Conservation (phyloP, 2,329 filamentous ascomycete genomes). For the Paraphaeosphaeria sporulosa region DNA sequence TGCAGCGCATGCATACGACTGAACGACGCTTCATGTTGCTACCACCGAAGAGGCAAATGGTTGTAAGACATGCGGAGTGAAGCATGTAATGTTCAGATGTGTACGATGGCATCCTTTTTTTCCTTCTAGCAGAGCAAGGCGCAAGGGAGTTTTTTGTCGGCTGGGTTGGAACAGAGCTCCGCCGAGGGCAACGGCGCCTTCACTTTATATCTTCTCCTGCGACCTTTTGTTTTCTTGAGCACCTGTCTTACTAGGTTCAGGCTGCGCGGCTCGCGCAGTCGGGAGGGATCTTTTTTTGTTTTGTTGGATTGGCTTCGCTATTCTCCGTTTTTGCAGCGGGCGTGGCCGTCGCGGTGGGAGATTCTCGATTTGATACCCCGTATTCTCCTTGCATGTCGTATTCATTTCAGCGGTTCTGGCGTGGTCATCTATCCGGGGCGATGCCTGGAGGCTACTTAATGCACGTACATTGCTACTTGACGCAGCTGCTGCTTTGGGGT, state of each 20-base stretch:
- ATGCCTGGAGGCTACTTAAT: constrained; percentile 7
- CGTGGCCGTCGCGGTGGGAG: constrained; percentile 13
- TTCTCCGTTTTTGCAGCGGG: constrained; percentile 3
- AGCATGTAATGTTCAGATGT: constrained; percentile 15
- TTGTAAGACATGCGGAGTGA: constrained; percentile 7
- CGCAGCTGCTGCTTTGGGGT: neutral
- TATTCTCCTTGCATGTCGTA: constrained; percentile 9
- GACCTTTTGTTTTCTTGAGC: neutral
- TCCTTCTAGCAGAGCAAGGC: constrained; percentile 7
- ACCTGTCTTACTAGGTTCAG: constrained; percentile 12
- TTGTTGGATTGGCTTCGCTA: neutral
- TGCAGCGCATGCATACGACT: constrained; percentile 12
- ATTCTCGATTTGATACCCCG: constrained; percentile 43
- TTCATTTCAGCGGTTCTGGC: constrained; percentile 6
- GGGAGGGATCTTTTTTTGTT: too few species aligned
- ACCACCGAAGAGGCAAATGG: constrained; percentile 11
- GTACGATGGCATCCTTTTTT: constrained; percentile 6
- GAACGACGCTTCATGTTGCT: constrained; percentile 12
- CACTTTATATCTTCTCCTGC: constrained; percentile 1
- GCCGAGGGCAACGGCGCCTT: neutral
- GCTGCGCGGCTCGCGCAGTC: constrained; percentile 1
- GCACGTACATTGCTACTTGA: neutral
- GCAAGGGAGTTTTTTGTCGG: neutral
- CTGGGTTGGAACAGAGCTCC: neutral
- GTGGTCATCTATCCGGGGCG: constrained; percentile 1